These are phyloP conservation scores for Cladosporium cucumerinum DNA, from an alignment of 2,329 filamentous ascomycete species.

Conservation along the genomic window DNA sequence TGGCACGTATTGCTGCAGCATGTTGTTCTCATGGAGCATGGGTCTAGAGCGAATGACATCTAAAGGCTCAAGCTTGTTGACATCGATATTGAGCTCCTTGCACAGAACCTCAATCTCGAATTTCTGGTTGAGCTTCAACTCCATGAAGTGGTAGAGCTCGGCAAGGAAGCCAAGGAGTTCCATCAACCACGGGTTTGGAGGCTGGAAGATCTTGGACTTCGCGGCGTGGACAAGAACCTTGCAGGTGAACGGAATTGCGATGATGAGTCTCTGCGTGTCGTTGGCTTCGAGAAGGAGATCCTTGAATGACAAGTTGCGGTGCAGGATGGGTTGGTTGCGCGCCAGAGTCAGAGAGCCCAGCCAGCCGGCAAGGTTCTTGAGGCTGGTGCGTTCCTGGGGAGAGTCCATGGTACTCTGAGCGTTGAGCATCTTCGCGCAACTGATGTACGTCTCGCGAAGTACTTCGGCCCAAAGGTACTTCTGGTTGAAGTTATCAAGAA, in stretches of 20 bases:
- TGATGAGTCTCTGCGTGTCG: constrained; percentile 83
- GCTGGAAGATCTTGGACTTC: constrained; percentile 82
- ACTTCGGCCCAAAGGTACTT: constrained; percentile 80
- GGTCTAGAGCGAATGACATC: constrained; percentile 77
- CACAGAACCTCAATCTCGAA: constrained; percentile 98
- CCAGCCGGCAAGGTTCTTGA: constrained; percentile 94
- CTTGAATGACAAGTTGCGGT: constrained; percentile 96
- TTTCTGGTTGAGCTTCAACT: constrained; percentile 93
- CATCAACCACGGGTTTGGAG: constrained; percentile 97
- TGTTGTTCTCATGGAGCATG: constrained; percentile 32
- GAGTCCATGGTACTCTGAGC: constrained; percentile 82
- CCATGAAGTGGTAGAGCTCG: constrained; percentile 88
- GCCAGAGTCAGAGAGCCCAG: constrained; percentile 89
- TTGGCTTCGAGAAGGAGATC: constrained; percentile 90
- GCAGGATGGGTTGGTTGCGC: constrained; percentile 90
- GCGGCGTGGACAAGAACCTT: constrained; percentile 86
- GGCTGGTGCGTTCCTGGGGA: constrained; percentile 75
- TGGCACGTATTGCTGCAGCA: constrained; percentile 38
- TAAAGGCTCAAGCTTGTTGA: constrained; percentile 85
- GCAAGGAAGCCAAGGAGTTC: constrained; percentile 88
- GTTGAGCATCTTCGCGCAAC: constrained; percentile 82
- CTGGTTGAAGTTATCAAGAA: constrained; percentile 79
- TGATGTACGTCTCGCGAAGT: constrained; percentile 87
- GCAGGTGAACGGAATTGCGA: constrained; percentile 96
- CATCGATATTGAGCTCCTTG: constrained; percentile 85